Conservation (phyloP, 805 yeast species). For the Sugiyamaella floridensis region DNA sequence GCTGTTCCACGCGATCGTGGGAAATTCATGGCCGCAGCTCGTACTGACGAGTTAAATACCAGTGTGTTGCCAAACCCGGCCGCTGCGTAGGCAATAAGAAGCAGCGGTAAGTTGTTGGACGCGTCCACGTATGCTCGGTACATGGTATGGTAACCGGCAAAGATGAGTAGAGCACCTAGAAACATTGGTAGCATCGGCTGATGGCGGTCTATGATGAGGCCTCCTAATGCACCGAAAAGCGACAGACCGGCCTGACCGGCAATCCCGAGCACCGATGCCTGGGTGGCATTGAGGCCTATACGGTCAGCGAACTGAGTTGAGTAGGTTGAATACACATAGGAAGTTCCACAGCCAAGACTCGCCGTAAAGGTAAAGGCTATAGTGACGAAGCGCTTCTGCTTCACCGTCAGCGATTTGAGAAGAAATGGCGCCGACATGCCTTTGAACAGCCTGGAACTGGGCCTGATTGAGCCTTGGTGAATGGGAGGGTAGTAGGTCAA, state of each 20-base stretch:
- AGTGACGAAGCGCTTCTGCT: slow-evolving; percentile 9
- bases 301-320: slow-evolving; percentile 61
- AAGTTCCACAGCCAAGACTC: slow-evolving; percentile 45
- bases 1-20: slow-evolving; percentile 67
- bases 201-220: slow-evolving; percentile 20
- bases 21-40: slow-evolving; percentile 63
- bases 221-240: slow-evolving; percentile 30
- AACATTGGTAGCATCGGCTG: slow-evolving; percentile 35
- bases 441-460: background rate
- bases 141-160: slow-evolving; percentile 51
- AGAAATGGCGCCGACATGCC: background rate
- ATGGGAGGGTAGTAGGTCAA: too few relatives aligned
- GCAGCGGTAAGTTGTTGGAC: slow-evolving; percentile 32
- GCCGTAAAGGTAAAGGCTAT: slow-evolving; percentile 15
- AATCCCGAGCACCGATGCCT: slow-evolving; percentile 54
- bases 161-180: slow-evolving; percentile 44
- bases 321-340: slow-evolving; percentile 62
- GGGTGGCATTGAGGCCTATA: slow-evolving; percentile 51
- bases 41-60: slow-evolving; percentile 56
- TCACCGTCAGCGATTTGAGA: background rate
- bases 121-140: slow-evolving; percentile 38
- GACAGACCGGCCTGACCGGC: slow-evolving; percentile 57
- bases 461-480: too few relatives aligned
- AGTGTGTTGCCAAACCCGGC: slow-evolving; percentile 66
- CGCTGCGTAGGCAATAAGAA: slow-evolving; percentile 34